Evolutionary conservation across 1,284 basidiomycete genomes (phyloP), one percentile per base, ranked within the genome.

Genomic region (Coniferiporia weirii): DNA sequence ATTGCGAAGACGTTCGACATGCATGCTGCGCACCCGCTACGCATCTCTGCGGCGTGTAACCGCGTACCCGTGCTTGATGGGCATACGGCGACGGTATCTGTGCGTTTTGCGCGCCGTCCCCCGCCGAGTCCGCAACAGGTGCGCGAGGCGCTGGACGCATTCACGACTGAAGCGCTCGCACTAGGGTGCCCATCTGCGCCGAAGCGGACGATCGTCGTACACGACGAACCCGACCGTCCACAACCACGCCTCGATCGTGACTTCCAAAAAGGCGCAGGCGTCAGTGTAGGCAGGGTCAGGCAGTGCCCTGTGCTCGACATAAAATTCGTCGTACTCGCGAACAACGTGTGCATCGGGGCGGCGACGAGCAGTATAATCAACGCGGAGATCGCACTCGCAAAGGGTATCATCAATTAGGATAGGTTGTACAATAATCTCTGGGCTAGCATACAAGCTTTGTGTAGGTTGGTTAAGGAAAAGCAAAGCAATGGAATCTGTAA

Each of bases 321-420:
- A 79, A 96, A 96, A 78, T 98, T 99, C 71, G 91, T 98, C 45
- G 91, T 94, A 49, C 79, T 99, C 60, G 84, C 89, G 63, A 97
- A 98, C 74, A 99, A 99, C 69, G 95, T 98, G 63, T 88, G 89
- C 67, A 92, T 99, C 65, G 96, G 97, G 6, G 96, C 96, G 9
- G 96, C 97, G 53, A 99, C 97, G 49, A 94, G 91, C 67, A 95
- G 92, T 62, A 93, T 99, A 71, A 96, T 99, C 72, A 99, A 99
- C 72, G 97, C 96, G 3, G 96, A 99, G 79, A 77, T 92, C 44
- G 95, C 95, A n/a, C 83, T 96, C 4, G 73, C 89, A 57, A 93
- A 91, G 75, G 93, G 91, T 10, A 75, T 88, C 56, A 73, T 83
- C 54, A 57, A 62, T 20, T 60, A 48, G 35, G 52, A 54, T 53